Percentiles rank a stretch among this genome's conserved stretches.
Conservation (phyloP, 352 stramenopile species). For the Phytopythium ostracodes region DNA sequence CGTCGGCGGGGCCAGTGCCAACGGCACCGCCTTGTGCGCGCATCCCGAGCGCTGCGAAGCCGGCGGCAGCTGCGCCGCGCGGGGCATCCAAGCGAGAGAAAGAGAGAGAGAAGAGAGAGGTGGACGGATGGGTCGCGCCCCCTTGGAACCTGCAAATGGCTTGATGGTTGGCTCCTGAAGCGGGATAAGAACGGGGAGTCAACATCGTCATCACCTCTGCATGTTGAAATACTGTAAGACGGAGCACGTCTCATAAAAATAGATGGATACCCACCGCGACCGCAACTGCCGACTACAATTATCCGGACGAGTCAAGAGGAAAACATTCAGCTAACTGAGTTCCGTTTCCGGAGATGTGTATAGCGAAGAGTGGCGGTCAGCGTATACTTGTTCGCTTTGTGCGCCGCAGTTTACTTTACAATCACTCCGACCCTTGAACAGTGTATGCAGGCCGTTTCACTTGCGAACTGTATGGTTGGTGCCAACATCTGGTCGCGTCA, state of each 20-base stretch:
- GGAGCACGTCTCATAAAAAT: conserved; percentile 4
- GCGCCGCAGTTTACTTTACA: not conserved
- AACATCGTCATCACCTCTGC: not conserved
- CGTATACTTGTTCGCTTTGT: not conserved
- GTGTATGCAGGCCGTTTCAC: not conserved
- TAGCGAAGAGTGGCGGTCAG: too few species aligned
- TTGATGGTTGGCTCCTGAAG: not conserved
- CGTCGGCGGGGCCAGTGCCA: conserved; percentile 24
- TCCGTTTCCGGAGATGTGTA: not conserved
- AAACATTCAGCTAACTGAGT: not conserved
- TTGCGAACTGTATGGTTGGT: not conserved
- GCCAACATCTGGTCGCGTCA: not conserved
- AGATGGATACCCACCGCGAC: not conserved
- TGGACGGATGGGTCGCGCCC: not conserved
- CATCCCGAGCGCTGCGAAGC: conserved; percentile 22
- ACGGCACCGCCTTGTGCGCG: conserved; percentile 8
- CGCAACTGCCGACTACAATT: not conserved
- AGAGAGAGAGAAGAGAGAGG: not conserved
- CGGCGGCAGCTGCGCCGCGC: conserved; percentile 6
- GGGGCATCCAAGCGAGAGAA: not conserved
- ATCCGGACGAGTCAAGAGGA: not conserved
- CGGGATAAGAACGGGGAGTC: not conserved
- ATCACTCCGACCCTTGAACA: not conserved
- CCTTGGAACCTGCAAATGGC: too few species aligned
- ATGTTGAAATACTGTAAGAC: not conserved